Base-by-base conservation (phyloP, 495 filamentous ascomycete genomes). In the Penicillium daleae region DNA sequence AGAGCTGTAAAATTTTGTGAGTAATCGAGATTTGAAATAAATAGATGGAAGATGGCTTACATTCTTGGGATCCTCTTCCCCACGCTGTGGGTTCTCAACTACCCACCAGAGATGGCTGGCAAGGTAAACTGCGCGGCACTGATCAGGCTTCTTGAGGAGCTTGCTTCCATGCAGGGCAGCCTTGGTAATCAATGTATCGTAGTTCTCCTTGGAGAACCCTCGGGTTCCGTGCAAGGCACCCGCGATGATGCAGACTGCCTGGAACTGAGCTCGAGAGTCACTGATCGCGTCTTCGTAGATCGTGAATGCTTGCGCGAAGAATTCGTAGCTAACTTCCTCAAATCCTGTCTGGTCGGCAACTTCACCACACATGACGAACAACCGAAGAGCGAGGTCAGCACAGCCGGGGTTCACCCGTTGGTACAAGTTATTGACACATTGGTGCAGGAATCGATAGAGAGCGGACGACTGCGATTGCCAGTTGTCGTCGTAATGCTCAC, bases 101-200 rank as follows among this genome's bases (percentile, higher is more conserved):
- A 92, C 92, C 95, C 95, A 99, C 95, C 95, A 99, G 46, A 99
- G 80, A 72, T 99, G 95, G 68, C 91, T 96, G 17, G 96, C 95
- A 61, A 97, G 78, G 67, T 97, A 99, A 10, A 99, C 95, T 1
- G 96, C 96, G 19, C 95, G 85, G 74, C 95, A 99, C 73, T 99
- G 95, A 68, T 99, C 95, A 6, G 95, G 95, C 78, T 98, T 99
- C 79, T 97, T 96, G 64, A 99, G 84, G 55, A 99, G 83, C 74
- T 98, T 98, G 77, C 93, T 97, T 19, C 94, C 96, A 72, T 99
- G 96, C 55, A 97, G 83, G 7, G 95, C 96, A 62, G 91, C 93
- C 79, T 99, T 99, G 17, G 95, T 99, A 67, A 99, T 99, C 26
- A 99, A 82, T 5, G 95, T 98, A 74, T 99, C 95, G 71, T 98